These are phyloP conservation scores for Rhodosorus marinus DNA, from an alignment of 23 red algal species.

Conservation along the genomic window DNA sequence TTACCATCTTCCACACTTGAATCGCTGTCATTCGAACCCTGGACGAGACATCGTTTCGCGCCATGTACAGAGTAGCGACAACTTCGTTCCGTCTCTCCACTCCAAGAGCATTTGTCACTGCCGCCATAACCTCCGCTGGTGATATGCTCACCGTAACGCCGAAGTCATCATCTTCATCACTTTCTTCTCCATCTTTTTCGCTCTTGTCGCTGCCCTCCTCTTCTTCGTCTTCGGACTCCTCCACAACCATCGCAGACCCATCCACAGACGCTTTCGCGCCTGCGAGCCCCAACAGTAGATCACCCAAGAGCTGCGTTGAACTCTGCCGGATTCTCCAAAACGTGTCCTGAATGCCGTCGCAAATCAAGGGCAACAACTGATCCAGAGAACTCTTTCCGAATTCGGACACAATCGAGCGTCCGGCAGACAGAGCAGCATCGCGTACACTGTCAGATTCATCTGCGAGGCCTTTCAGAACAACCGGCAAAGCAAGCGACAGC, in stretches of 20 bases:
- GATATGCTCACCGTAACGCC: constrained; percentile 28
- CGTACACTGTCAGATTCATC: constrained; percentile 65
- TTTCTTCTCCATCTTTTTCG: not conserved
- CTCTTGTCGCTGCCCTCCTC: not conserved
- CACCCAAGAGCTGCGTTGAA: constrained; percentile 44
- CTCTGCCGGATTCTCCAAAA: constrained; percentile 69
- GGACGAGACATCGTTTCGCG: constrained; percentile 46
- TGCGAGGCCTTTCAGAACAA: constrained; percentile 41
- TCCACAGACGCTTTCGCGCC: no score
- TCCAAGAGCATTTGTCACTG: constrained; percentile 50
- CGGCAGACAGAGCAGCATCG: constrained; percentile 67
- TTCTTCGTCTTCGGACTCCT: constrained; percentile 20
- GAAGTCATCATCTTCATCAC: constrained; percentile 24
- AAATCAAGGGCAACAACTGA: constrained; percentile 28
- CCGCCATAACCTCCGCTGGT: constrained; percentile 25
- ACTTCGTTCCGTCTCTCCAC: constrained; percentile 22
- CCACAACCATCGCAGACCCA: not conserved
- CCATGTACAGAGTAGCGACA: constrained; percentile 54
- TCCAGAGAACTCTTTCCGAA: constrained; percentile 49
- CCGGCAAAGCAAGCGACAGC: constrained; percentile 23
- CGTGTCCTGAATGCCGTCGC: constrained; percentile 30
- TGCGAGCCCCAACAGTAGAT: constrained; percentile 51
- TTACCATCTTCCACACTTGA: constrained; percentile 68
- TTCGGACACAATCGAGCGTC: constrained; percentile 31
- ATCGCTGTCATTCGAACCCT: constrained; percentile 42